Base-by-base conservation (phyloP, 495 filamentous ascomycete species). In the Hyaloscypha bicolor region DNA sequence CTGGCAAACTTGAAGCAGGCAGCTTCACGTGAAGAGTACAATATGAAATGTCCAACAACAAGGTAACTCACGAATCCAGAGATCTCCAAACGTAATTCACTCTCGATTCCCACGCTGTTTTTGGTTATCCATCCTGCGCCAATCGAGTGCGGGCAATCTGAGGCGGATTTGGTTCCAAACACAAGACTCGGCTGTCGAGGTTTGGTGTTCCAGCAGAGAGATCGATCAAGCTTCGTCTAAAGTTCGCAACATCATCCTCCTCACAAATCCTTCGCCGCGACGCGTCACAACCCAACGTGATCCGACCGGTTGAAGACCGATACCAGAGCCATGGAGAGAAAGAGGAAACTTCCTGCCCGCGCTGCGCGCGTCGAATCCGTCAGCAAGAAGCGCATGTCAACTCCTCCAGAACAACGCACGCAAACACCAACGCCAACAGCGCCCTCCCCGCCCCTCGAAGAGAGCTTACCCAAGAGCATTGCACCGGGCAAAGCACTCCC, bases 401-500 rank as follows among this genome's bases (percentile, higher is more conserved):
- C 80, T 6, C 78, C 80, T 52, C 68, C 69, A 69, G 72, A 74
- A 16, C 72, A 21, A 67, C 68, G 30, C 68, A 64, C 51, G 22
- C 67, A 66, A 42, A 55, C 71, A 42, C 77, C 48, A 76, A 70
- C 66, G 32, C 78, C 55, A 78, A 76, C 53, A 67, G 68, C 60
- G 67, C 75, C 74, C 29, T 64, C 74, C 19, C 71, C 78, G n/a
- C 74, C 81, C 39, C 79, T 82, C 42, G 80, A 86, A 32, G 85
- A 85, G 33, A 79, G 90, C 58, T 86, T 94, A 12, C 84, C 87
- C 8, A 91, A 85, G 66, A 73, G 89, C 30, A 81, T 81, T 65
- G 89, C 87, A n/a, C 32, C 68, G 70, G 87, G 83, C 55, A 87
- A 92, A 65, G 85, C 87, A 33, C 80, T 98, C 35, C 95, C 95